phyloP scores from a whole-genome alignment of 228 moss, liverwort and hornwort species.

The Sphagnum fallax region DNA sequence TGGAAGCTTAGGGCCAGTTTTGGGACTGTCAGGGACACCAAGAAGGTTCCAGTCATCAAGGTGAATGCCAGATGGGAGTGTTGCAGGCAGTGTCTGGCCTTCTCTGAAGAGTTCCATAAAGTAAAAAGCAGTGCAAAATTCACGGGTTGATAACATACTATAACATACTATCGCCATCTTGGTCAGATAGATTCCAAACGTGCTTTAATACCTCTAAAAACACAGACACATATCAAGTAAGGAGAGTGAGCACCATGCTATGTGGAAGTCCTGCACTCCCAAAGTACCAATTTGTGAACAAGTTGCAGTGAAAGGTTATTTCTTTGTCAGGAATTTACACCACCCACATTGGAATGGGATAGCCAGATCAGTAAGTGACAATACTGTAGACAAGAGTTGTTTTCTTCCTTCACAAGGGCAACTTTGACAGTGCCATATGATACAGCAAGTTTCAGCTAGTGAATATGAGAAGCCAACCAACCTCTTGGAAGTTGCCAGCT shows the following conservation, averaged over 20 bases:
- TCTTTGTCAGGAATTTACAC: too few species aligned
- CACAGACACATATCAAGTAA: too few species aligned
- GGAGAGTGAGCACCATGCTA: too few species aligned
- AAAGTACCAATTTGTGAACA: too few species aligned
- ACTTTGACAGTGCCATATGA: too few species aligned
- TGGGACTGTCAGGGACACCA: conserved; percentile 24
- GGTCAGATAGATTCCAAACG: conserved; percentile 97
- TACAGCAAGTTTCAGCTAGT: too few species aligned
- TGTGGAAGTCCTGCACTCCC: too few species aligned
- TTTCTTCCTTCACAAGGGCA: too few species aligned
- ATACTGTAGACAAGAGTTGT: too few species aligned
- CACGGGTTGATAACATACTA: conserved; percentile 86
- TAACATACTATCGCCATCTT: conserved; percentile 90
- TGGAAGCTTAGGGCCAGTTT: conserved; percentile 19
- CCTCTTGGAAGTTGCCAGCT: conserved; percentile 99
- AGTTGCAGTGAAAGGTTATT: too few species aligned
- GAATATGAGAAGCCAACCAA: conserved; percentile 7
- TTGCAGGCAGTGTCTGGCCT: conserved; percentile 70
- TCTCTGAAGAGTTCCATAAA: conserved; percentile 95
- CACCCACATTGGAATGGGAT: too few species aligned
- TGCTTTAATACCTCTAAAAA: conserved; percentile 88
- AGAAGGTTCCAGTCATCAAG: conserved; percentile 37
- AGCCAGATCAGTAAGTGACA: too few species aligned
- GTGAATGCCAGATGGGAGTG: conserved; percentile 76
- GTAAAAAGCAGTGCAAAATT: conserved; percentile 93